Evolutionary conservation across 176 grass and related monocot species (phyloP).

Genomic region (Themeda triandra): DNA sequence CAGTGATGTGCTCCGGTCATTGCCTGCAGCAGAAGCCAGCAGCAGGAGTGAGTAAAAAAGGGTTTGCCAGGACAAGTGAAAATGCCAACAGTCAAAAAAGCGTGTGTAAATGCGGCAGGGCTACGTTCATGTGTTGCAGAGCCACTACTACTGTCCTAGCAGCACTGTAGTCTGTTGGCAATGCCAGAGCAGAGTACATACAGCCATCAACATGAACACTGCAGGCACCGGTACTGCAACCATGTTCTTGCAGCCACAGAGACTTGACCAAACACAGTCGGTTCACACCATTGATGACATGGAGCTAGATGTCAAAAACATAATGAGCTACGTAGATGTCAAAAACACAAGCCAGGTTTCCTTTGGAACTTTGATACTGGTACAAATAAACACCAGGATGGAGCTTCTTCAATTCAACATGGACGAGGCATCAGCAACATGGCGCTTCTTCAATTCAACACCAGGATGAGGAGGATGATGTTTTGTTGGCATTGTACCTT

Average conservation of each 20-base stretch:
- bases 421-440: no score
- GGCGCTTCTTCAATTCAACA: no score
- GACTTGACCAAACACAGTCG: neutral
- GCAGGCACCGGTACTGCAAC: neutral
- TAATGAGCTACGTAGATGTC: no score
- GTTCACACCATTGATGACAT: neutral
- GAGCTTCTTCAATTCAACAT: neutral
- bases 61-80: neutral
- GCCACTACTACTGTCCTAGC: neutral
- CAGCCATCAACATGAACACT: neutral
- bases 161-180: conserved; percentile 14
- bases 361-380: neutral
- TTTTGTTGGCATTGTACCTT: neutral
- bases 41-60: neutral
- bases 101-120: neutral
- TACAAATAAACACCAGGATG: neutral
- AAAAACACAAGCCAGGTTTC: neutral
- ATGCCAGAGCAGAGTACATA: neutral
- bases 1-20: neutral
- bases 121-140: neutral
- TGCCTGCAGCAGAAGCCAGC: neutral
- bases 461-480: neutral
- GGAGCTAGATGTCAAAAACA: no score
- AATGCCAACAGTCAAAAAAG: neutral
- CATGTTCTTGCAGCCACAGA: neutral